phyloP scores from a whole-genome alignment of 192 early-diverging fungal species.

The Podila horticola region DNA sequence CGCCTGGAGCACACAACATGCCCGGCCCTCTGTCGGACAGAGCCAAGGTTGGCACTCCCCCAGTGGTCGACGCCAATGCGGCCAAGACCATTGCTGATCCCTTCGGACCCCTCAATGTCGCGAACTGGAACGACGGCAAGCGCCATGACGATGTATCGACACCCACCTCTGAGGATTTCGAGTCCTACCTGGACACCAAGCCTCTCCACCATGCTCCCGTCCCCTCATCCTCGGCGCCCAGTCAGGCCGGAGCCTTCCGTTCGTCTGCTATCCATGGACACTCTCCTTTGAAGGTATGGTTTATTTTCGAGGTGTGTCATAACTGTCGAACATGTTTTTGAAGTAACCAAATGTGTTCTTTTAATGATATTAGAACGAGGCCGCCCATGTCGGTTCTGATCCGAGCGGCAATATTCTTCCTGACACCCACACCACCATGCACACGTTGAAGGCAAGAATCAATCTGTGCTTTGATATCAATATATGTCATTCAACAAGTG shows the following conservation, averaged over 20 bases:
- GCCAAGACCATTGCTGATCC: slow-evolving; percentile 2
- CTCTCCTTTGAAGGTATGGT: not conserved
- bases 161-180: slow-evolving; percentile 19
- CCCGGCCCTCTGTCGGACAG: slow-evolving; percentile 12
- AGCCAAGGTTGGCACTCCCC: slow-evolving; percentile 1
- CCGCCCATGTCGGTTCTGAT: not conserved
- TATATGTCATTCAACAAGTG: no score
- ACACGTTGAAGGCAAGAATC: slow-evolving; percentile 6
- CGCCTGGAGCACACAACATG: slow-evolving; percentile 5
- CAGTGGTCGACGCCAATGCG: not conserved
- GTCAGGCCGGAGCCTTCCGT: not conserved
- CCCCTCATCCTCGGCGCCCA: not conserved
- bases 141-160: not conserved
- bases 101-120: slow-evolving; percentile 16
- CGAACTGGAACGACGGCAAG: slow-evolving; percentile 20
- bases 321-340: not conserved
- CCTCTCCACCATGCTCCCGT: not conserved
- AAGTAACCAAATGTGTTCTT: not conserved
- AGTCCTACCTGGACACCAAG: not conserved
- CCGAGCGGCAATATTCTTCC: not conserved
- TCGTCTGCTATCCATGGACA: not conserved
- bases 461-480: no score
- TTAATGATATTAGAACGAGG: not conserved
- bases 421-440: not conserved
- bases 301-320: not conserved